Evolutionary conservation across 1,284 basidiomycete genomes (phyloP), one percentile per base, ranked within the genome.

Genomic region (Rhodotorula sp.): DNA sequence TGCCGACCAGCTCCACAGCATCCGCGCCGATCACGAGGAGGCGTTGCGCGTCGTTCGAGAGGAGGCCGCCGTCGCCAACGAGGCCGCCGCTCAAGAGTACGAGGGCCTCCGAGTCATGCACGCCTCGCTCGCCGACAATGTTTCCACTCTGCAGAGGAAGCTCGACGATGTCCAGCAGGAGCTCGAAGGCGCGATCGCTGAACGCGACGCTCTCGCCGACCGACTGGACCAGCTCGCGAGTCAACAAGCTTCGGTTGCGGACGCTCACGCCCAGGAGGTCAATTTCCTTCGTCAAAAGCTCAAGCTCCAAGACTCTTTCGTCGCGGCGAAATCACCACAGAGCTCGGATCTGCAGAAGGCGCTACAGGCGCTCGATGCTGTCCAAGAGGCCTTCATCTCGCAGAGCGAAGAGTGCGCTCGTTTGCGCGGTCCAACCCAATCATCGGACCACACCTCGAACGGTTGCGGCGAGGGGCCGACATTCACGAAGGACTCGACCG

Each of bases 1-100:
- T 58, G 85, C 86, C 39, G 86, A 85, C 34, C 87, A 87, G 63
- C 79, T 81, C 51, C 83, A 83, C 31, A 79, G 80, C 5, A 81
- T 88, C 64, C 83, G 82, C 29, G 34, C 34, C 16, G 61, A 71
- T 39, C 69, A 72, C 64, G 47, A 60, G 5, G 4, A 47, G 21
- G 61, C 48, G 1, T 16, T 67, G 34, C 26, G 34, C 8, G 34
- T 43, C 39, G 21, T 20, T 62, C 15, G 58, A 65, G 57, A 62
- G 65, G 52, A 26, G 34, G 43, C 29, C 39, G 39, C 10, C 39
- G 10, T 12, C 10, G 39, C 39, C 10, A 12, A 12, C 39, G 39
- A 43, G 8, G 12, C 39, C 39, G 39, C 39, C 39, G 39, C 12
- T 12, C 39, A 43, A 43, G 39, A 43, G 10, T 12, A 14, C 39